These are phyloP conservation scores for Articulospora tetracladia DNA, from an alignment of 495 filamentous ascomycete species.

Conservation along the genomic window DNA sequence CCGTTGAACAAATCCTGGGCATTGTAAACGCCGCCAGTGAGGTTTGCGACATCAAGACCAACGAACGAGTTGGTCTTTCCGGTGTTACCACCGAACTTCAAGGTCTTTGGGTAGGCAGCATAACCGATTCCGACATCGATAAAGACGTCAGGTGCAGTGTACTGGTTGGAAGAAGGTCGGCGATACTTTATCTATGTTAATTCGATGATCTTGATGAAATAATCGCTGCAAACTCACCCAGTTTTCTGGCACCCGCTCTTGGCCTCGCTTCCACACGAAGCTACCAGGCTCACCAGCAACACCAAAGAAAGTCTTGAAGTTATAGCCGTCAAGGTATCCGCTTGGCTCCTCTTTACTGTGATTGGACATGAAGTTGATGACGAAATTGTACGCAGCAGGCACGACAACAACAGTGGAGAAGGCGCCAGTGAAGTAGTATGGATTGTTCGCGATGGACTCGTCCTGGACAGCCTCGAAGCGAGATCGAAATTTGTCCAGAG, in stretches of 20 bases:
- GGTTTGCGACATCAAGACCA: slow-evolving; percentile 40
- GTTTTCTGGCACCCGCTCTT: neutral
- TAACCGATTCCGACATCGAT: slow-evolving; percentile 26
- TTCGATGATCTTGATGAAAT: too few relatives aligned
- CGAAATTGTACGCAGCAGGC: neutral
- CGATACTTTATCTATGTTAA: too few relatives aligned
- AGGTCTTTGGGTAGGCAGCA: slow-evolving; percentile 20
- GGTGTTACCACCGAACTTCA: slow-evolving; percentile 50
- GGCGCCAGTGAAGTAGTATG: slow-evolving; percentile 4
- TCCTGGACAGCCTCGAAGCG: neutral
- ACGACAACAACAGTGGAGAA: neutral
- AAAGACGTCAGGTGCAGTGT: neutral
- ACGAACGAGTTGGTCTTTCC: slow-evolving; percentile 50
- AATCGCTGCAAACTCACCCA: too few relatives aligned
- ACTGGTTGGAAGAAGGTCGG: neutral
- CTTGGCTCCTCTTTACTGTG: neutral
- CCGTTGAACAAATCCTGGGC: neutral
- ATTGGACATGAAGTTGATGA: neutral
- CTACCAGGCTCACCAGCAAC: neutral
- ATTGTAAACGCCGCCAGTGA: slow-evolving; percentile 36
- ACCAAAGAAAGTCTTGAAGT: slow-evolving; percentile 1
- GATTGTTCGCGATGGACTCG: slow-evolving; percentile 3
- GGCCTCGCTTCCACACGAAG: neutral
- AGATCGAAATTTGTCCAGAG: neutral
- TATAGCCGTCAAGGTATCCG: neutral